Evolutionary conservation across 768 basidiomycete genomes (phyloP).

Genomic region (Strobilomyces echinocephalus): DNA sequence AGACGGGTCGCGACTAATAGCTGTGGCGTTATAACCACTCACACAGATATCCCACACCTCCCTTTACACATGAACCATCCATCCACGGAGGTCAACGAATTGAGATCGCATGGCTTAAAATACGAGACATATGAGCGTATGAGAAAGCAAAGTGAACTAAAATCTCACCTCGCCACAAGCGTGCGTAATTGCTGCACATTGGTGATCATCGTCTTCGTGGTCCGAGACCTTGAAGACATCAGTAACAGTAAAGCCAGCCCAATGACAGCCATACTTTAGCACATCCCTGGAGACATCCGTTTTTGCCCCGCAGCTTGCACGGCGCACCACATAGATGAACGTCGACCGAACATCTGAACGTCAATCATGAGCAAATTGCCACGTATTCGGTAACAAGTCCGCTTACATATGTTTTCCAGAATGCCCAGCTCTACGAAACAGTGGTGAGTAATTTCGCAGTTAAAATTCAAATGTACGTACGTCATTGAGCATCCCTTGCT

Average conservation of each 20-base stretch:
- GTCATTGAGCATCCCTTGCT: slow-evolving; percentile 38
- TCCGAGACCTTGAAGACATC: slow-evolving; percentile 36
- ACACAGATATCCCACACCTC: slow-evolving; percentile 42
- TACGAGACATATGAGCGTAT: neutral
- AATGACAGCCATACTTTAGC: slow-evolving; percentile 37
- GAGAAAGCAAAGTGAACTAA: neutral
- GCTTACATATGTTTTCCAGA: slow-evolving; percentile 50
- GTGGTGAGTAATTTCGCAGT: neutral
- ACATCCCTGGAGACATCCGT: slow-evolving; percentile 51
- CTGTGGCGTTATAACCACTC: slow-evolving; percentile 1
- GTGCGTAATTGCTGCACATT: slow-evolving; percentile 49
- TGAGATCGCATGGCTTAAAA: slow-evolving; percentile 42
- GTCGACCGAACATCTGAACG: slow-evolving; percentile 45
- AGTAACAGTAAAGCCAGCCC: neutral
- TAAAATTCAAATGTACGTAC: slow-evolving; percentile 32
- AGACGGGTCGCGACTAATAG: neutral
- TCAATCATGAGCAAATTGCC: neutral
- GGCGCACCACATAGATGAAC: slow-evolving; percentile 51
- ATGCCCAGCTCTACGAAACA: slow-evolving; percentile 47
- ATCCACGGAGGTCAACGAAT: slow-evolving; percentile 21
- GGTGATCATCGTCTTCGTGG: slow-evolving; percentile 48
- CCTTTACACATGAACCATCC: slow-evolving; percentile 40
- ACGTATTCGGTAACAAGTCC: slow-evolving; percentile 2
- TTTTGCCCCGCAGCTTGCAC: slow-evolving; percentile 42
- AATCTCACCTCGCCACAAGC: slow-evolving; percentile 48